phyloP scores from a whole-genome alignment of 495 filamentous ascomycete genomes.

The Podospora anserina region DNA sequence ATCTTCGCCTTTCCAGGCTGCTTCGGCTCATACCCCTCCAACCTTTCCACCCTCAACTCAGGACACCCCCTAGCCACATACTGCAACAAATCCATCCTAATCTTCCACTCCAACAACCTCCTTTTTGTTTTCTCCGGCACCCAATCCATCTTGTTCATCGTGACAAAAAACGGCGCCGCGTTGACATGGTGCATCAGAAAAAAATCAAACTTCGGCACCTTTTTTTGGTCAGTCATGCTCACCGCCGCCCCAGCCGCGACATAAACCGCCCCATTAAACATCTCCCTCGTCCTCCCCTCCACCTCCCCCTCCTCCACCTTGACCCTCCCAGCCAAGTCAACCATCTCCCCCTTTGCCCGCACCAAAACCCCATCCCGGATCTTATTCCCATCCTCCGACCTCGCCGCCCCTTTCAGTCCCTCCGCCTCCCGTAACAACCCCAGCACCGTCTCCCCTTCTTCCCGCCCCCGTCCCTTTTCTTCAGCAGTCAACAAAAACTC shows the following conservation, averaged over 20 bases:
- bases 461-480: slow-evolving; percentile 40
- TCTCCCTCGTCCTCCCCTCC: slow-evolving; percentile 68
- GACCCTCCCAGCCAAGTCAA: slow-evolving; percentile 57
- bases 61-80: slow-evolving; percentile 62
- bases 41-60: slow-evolving; percentile 51
- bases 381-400: slow-evolving; percentile 57
- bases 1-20: neutral
- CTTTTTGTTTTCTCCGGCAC: slow-evolving; percentile 48
- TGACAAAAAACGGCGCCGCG: slow-evolving; percentile 38
- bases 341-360: slow-evolving; percentile 60
- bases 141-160: slow-evolving; percentile 41
- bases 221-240: slow-evolving; percentile 53
- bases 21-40: slow-evolving; percentile 51
- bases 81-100: slow-evolving; percentile 62
- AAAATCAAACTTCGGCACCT: slow-evolving; percentile 74
- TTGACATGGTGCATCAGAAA: slow-evolving; percentile 63
- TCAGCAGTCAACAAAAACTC: slow-evolving; percentile 55
- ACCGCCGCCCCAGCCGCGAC: slow-evolving; percentile 57
- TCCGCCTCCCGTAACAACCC: slow-evolving; percentile 56
- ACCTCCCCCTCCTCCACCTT: slow-evolving; percentile 59
- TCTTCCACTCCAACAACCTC: slow-evolving; percentile 73
- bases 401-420: slow-evolving; percentile 51
- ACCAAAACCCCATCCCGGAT: slow-evolving; percentile 62
- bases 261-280: slow-evolving; percentile 66
- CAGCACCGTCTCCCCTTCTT: slow-evolving; percentile 37